Evolutionary conservation across 2,329 filamentous ascomycete genomes (phyloP).

Genomic region (Ophiosphaerella korrae): DNA sequence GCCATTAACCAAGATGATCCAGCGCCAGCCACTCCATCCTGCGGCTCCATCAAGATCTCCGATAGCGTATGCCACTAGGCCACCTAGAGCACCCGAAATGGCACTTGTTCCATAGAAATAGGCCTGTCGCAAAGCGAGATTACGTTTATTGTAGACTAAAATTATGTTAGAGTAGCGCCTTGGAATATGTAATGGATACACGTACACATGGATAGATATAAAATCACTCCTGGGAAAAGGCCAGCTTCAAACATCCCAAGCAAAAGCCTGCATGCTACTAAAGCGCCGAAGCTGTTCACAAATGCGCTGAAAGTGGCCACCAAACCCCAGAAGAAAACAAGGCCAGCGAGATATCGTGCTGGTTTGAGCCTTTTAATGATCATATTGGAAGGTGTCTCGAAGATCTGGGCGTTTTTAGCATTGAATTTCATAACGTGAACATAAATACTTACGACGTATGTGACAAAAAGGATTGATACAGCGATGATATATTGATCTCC

Average conservation of each 20-base stretch:
- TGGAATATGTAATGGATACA: too few species aligned
- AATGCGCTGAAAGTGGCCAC: constrained; percentile 31
- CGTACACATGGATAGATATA: constrained; percentile 30
- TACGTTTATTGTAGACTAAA: constrained; percentile 29
- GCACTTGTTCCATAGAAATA: constrained; percentile 61
- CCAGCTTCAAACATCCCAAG: constrained; percentile 39
- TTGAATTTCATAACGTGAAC: not conserved
- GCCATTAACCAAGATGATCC: constrained; percentile 42
- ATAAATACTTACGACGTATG: constrained; percentile 25
- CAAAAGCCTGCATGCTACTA: constrained; percentile 34
- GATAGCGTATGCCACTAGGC: constrained; percentile 36
- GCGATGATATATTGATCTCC: constrained; percentile 30
- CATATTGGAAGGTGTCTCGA: constrained; percentile 56
- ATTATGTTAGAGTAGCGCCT: too few species aligned
- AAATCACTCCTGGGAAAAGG: constrained; percentile 32
- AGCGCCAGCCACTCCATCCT: constrained; percentile 33
- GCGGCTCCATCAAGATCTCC: constrained; percentile 28
- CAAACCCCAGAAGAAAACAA: constrained; percentile 32
- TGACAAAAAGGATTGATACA: constrained; percentile 30
- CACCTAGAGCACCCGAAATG: constrained; percentile 60
- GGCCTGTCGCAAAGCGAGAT: constrained; percentile 58
- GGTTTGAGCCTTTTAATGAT: constrained; percentile 51
- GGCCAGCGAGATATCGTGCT: constrained; percentile 27
- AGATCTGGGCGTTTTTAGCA: constrained; percentile 19
- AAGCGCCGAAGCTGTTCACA: constrained; percentile 30